Base-by-base conservation (phyloP, 2,329 filamentous ascomycete species). In the Nigrospora sphaerica region DNA sequence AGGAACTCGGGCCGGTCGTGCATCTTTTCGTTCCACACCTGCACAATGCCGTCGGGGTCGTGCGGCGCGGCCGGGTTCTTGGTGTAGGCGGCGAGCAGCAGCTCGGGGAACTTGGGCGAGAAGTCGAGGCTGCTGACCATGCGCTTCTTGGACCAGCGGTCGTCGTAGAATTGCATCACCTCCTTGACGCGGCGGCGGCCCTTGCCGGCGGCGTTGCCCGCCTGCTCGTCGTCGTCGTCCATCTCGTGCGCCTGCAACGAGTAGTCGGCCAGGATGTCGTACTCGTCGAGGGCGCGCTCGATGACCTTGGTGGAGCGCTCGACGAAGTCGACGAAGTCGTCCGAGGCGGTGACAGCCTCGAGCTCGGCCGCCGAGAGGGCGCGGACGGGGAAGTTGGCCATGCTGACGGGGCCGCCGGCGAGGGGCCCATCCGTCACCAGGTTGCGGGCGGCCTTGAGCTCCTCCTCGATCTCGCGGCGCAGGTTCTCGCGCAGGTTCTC, bases 121-220 rank as follows among this genome's bases (percentile, higher is more conserved):
- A 96, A 98, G 69, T 92, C 88, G 57, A 98, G 83, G 58, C 90
- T 87, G 63, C 88, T 96, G 62, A 98, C 86, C 86, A 96, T 96
- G 54, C 91, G 85, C 71, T 96, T 95, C 73, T 95, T 95, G 61
- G 89, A 95, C 87, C 92, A 96, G 62, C 90, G 80, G 50, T 95
- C 87, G 60, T 96, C 91, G 68, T 88, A 95, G 66, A 97, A 96
- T 59, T 96, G 92, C 33, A 86, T 84, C 42, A 95, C 75, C 66
- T 98, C 91, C 63, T 88, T 92, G 57, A 95, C 80, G 53, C 86
- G 79, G 54, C 87, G 75, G 36, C 85, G 81, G 43, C 84, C 85
- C 52, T 85, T 85, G 4, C 83, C 85, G 32, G 80, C 78, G 3
- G 78, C 80, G 49, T 85, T 85, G 14, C 85, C 85, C 43, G 68